Percentiles rank a stretch among this genome's conserved stretches.
These are phyloP conservation scores for Talaromyces thailandensis DNA, from an alignment of 495 filamentous ascomycete genomes.

Conservation along the genomic window DNA sequence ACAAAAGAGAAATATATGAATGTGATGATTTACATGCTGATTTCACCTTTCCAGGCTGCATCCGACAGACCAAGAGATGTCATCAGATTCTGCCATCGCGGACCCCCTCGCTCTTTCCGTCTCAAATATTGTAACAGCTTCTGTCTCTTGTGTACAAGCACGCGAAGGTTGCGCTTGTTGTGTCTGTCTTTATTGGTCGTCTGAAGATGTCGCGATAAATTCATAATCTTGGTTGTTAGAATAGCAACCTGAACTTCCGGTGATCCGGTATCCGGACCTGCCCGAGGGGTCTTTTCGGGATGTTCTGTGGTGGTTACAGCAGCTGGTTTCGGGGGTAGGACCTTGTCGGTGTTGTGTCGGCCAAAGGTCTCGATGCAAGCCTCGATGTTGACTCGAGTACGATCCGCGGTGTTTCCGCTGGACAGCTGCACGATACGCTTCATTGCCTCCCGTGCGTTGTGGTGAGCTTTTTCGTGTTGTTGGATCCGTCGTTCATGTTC, in stretches of 20 bases:
- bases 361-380: conserved; percentile 84
- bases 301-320: conserved; percentile 17
- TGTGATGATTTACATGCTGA: conserved; percentile 49
- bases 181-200: conserved; percentile 64
- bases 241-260: conserved; percentile 97
- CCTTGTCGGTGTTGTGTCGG: conserved; percentile 75
- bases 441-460: conserved; percentile 51
- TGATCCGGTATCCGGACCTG: conserved; percentile 84
- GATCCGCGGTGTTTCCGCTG: conserved; percentile 68
- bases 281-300: conserved; percentile 51
- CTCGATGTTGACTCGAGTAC: conserved; percentile 66
- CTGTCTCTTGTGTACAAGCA: conserved; percentile 83
- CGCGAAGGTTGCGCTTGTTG: conserved; percentile 81
- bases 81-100: conserved; percentile 77
- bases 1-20: conserved; percentile 1
- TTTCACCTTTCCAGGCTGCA: conserved; percentile 78
- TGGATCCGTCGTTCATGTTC: conserved; percentile 22
- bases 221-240: conserved; percentile 85
- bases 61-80: conserved; percentile 77
- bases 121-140: conserved; percentile 79
- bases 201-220: conserved; percentile 54
- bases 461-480: conserved; percentile 19
- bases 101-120: conserved; percentile 81
- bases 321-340: conserved; percentile 47
- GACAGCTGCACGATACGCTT: conserved; percentile 63